A percentile compares a stretch with the other conserved stretches of the same genome.
Evolutionary conservation across 768 basidiomycete species (phyloP).

Genomic region (Multifurca ochricompacta): DNA sequence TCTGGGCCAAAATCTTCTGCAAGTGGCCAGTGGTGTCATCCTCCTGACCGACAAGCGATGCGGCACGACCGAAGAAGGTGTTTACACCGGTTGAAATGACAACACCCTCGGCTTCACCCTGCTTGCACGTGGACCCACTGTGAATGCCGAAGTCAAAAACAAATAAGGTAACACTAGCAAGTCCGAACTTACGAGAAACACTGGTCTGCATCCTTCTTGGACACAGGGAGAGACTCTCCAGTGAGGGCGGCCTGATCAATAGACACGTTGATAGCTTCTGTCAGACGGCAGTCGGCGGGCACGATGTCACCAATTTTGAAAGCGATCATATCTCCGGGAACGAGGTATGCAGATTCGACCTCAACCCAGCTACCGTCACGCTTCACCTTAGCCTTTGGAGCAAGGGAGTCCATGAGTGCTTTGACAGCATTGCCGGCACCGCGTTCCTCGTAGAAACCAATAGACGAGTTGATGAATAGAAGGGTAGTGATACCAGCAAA

Average conservation of each 20-base stretch:
- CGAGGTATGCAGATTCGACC: conserved; percentile 82
- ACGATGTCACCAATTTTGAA: conserved; percentile 99
- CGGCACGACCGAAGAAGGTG: conserved; percentile 98
- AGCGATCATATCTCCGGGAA: conserved; percentile 91
- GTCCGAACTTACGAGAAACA: conserved; percentile 85
- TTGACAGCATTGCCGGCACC: conserved; percentile 99
- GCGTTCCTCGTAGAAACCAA: conserved; percentile 97
- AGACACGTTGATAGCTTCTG: conserved; percentile 93
- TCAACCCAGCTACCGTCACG: conserved; percentile 81
- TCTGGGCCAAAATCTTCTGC: conserved; percentile 97
- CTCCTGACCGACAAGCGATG: conserved; percentile 94
- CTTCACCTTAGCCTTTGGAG: conserved; percentile 93
- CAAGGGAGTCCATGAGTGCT: conserved; percentile 98
- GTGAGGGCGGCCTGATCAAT: conserved; percentile 98
- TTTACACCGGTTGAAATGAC: conserved; percentile 98
- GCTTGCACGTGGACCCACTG: conserved; percentile 96
- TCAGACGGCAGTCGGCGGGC: conserved; percentile 94
- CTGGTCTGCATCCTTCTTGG: conserved; percentile 91
- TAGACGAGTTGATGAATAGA: conserved; percentile 88
- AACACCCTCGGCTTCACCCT: conserved; percentile 97
- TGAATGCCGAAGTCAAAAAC: conserved; percentile 10
- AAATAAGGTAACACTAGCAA: conserved; percentile 7
- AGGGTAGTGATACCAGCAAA: conserved; percentile 94
- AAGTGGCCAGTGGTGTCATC: conserved; percentile 97
- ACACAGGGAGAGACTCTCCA: conserved; percentile 90